A percentile compares a stretch with the other conserved stretches of the same genome.
Evolutionary conservation across 2,329 filamentous ascomycete genomes (phyloP).

Genomic region (Scedosporium boydii): DNA sequence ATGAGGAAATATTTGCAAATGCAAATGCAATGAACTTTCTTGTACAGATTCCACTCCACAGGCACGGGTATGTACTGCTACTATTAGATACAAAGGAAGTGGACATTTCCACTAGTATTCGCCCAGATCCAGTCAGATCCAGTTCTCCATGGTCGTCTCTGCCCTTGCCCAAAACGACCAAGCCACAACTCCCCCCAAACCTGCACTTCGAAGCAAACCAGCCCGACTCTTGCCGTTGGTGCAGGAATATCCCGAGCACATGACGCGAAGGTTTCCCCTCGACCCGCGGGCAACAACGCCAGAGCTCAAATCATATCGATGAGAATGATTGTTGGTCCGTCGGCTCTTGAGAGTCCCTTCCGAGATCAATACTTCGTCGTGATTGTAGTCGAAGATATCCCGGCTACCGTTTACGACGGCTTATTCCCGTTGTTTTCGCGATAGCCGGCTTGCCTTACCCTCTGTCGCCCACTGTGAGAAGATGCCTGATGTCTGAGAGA

Average conservation of each 20-base stretch:
- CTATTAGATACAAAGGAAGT: background rate
- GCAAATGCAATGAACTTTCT: background rate
- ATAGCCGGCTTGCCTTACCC: background rate
- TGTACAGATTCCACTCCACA: background rate
- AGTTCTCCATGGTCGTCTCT: background rate
- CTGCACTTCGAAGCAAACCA: background rate
- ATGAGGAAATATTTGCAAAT: background rate
- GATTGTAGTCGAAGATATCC: background rate
- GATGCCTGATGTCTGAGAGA: background rate
- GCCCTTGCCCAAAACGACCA: background rate
- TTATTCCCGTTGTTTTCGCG: background rate
- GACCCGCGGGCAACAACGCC: background rate
- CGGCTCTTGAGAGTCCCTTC: too few relatives aligned
- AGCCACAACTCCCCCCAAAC: background rate
- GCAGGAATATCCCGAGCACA: background rate
- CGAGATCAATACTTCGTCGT: background rate
- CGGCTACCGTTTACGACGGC: background rate
- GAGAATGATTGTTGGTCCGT: too few relatives aligned
- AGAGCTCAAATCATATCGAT: too few relatives aligned
- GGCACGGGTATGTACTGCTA: background rate
- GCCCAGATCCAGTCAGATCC: background rate
- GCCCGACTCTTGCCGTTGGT: background rate
- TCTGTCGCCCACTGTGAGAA: background rate
- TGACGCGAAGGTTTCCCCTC: background rate
- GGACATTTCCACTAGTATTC: background rate